Base-by-base conservation (phyloP, 306 rosid species). In the Geum urbanum region DNA sequence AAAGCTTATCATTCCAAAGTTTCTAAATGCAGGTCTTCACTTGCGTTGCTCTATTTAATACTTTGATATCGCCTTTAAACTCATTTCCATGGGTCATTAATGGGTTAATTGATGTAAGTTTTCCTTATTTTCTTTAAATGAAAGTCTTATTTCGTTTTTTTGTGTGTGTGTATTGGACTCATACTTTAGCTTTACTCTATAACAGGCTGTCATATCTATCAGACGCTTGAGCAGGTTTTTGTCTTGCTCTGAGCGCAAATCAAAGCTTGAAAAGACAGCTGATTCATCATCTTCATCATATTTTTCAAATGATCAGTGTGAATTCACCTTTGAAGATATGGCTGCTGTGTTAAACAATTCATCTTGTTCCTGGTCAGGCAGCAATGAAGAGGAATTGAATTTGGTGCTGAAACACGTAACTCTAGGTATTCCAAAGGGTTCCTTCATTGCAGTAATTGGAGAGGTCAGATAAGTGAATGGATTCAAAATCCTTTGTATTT, bases 71-170 rank as follows among this genome's bases (percentile, higher is more conserved):
- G n/a, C n/a, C n/a, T n/a, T n/a, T n/a, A n/a, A n/a, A n/a, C n/a
- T 92, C 98, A 53, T 90, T 92, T 78, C 98, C 98, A 15, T 92
- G 98, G 98, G 97, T 92, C 83, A 92, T 92, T 54, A 92, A 92
- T 72, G 98, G 98, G 75, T 72, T 92, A 82, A 92, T 92, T 79
- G 98, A 92, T 77, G 98, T 92, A 84, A 88, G 96, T 82, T 72
- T 66, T 71, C n/a, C 61, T 32, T 27, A 45, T 51, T 40, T 44
- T 53, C 71, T 56, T 52, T 45, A 68, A 67, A 39, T 64, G 46
- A 57, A 35, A 27, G 56, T 27, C 19, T 53, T 27, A 47, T 75
- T 61, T n/a, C n/a, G n/a, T n/a, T n/a, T n/a, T 18, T 43, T 4
- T 67, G 6, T 54, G 13, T 16, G 60, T 60, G 53, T 15, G 73